These are phyloP conservation scores for Phytophthora citricola DNA, from an alignment of 352 stramenopile species.

Conservation along the genomic window DNA sequence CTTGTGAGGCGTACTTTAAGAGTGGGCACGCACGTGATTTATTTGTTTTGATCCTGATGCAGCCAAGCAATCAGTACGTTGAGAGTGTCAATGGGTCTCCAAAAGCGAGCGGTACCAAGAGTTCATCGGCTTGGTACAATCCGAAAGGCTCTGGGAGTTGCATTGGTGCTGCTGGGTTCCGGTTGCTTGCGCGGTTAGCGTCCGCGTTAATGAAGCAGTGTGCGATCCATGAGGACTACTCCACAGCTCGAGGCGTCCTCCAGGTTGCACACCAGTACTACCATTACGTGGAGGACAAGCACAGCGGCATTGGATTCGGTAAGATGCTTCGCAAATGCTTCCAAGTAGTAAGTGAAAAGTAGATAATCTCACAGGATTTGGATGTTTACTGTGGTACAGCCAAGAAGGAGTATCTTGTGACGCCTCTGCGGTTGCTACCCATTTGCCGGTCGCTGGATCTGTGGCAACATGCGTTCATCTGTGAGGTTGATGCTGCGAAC, in stretches of 20 bases:
- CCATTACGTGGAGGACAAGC: conserved; percentile 79
- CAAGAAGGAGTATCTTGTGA: conserved; percentile 85
- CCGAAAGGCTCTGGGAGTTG: conserved; percentile 85
- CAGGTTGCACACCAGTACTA: conserved; percentile 86
- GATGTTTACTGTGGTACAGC: conserved; percentile 39
- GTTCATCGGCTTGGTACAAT: conserved; percentile 72
- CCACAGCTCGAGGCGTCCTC: conserved; percentile 77
- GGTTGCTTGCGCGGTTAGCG: conserved; percentile 61
- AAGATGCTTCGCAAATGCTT: conserved; percentile 14
- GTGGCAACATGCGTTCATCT: conserved; percentile 86
- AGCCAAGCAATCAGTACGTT: conserved; percentile 79
- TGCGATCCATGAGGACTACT: conserved; percentile 80
- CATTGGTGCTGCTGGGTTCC: conserved; percentile 75
- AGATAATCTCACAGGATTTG: conserved; percentile 6
- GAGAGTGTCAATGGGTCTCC: conserved; percentile 45
- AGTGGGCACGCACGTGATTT: conserved; percentile 74
- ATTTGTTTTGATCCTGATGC: conserved; percentile 89
- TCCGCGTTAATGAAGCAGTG: conserved; percentile 79
- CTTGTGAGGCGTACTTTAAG: conserved; percentile 73
- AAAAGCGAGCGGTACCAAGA: conserved; percentile 30
- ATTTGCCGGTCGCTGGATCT: conserved; percentile 85
- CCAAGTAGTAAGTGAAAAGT: too few species aligned
- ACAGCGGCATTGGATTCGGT: conserved; percentile 79
- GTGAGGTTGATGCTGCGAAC: conserved; percentile 69
- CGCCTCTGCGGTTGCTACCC: conserved; percentile 57